Evolutionary conservation across 2,329 filamentous ascomycete genomes (phyloP), one percentile per base, ranked within the genome.

Genomic region (Hysterium pulicare): DNA sequence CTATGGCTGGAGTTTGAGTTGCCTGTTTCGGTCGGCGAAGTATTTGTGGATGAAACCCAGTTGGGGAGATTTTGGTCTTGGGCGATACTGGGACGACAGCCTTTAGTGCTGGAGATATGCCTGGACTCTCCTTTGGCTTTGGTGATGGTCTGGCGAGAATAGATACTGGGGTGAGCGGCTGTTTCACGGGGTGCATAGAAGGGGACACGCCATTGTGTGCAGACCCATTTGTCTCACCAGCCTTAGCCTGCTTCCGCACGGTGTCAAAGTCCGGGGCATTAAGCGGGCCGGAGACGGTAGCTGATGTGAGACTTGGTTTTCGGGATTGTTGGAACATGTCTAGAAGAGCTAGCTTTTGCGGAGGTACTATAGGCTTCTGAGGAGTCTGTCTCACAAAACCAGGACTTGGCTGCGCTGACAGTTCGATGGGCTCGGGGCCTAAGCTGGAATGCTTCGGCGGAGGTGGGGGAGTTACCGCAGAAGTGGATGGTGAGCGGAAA

Each of bases 331-430:
- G 28, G 39, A 58, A 56, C 6, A 55, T 42, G 22, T 54, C 47
- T 2, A 59, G 47, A 17, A 58, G 42, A 22, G 44, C 45, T 5
- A 49, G 42, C 16, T 61, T 61, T 2, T 54, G 46, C 15, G 47
- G 40, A 1, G 53, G 47, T 33, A 57, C 57, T 13, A 54, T 54
- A 11, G 53, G 50, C 31, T 40, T 33, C 16, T 53, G 51, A 3
- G 37, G 15, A 6, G 24, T 28, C 6, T 33, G 24, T 23, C 23
- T 45, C 3, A 37, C 13, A 32, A 57, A 48, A 5, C 62, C 61
- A 11, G 69, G 66, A 2, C 59, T 62, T n/a, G 70, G 65, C 15
- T 70, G 66, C 15, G 67, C 72, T 28, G 71, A 68, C 15, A 77
- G 51, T 48, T 77, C 74, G 7, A 61, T 72, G 26, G 69, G 71